Conservation (phyloP, 208 protist species). For the Trypanosomatidae sp. region DNA sequence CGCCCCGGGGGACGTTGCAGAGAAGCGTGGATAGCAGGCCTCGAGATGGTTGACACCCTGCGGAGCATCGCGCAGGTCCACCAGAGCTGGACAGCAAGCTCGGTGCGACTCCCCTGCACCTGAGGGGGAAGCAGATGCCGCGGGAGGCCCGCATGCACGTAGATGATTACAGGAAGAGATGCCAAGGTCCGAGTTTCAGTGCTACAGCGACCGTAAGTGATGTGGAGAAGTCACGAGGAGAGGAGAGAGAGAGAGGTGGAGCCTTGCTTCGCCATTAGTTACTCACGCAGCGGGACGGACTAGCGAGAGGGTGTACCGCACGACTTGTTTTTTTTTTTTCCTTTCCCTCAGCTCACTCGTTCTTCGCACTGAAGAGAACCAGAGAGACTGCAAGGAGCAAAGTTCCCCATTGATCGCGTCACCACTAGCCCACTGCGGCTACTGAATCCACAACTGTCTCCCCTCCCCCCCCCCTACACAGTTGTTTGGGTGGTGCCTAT, state of each 20-base stretch:
- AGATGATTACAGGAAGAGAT: not conserved
- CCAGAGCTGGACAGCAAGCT: conserved; percentile 13
- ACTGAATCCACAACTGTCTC: not conserved
- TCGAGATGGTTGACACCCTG: conserved; percentile 15
- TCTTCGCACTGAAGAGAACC: not conserved
- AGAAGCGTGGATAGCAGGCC: not conserved
- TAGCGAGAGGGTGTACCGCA: not conserved
- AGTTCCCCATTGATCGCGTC: not conserved
- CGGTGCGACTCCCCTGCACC: not conserved
- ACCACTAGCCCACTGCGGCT: not conserved
- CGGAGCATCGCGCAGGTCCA: conserved; percentile 9
- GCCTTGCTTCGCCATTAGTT: not conserved
- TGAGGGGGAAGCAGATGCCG: not conserved
- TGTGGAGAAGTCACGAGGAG: not conserved
- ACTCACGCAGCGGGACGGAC: not conserved
- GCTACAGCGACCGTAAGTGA: not conserved
- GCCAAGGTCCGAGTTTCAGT: not conserved
- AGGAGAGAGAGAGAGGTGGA: not conserved
- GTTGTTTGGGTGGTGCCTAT: not conserved
- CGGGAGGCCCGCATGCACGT: not conserved
- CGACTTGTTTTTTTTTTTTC: not conserved
- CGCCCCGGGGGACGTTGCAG: not conserved
- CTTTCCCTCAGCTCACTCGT: not conserved
- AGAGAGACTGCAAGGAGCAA: not conserved
- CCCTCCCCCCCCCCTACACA: not conserved